Evolutionary conservation across 169 alveolate genomes (phyloP).

Genomic region (Plasmodium gallinaceum): DNA sequence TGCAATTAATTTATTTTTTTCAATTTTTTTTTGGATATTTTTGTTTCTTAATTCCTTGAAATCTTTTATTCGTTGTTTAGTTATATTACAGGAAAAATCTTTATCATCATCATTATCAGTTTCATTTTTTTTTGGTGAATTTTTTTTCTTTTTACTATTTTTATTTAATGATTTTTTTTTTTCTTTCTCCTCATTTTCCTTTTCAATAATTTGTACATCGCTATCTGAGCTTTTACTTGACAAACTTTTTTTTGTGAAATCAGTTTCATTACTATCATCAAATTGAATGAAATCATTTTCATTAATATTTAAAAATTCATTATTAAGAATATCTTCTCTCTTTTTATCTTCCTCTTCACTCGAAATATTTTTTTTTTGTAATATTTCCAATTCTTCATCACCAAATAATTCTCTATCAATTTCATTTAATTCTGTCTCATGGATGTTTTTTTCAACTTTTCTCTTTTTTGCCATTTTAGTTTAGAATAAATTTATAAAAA

Average conservation of each 20-base stretch:
- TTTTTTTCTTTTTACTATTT: slow-evolving; percentile 3
- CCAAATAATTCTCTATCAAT: slow-evolving; percentile 68
- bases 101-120: background rate
- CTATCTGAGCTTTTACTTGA: slow-evolving; percentile 4
- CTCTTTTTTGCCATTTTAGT: slow-evolving; percentile 10
- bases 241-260: background rate
- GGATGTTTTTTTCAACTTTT: background rate
- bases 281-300: slow-evolving; percentile 30
- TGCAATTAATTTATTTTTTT: slow-evolving; percentile 35
- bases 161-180: background rate
- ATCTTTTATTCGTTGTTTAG: background rate
- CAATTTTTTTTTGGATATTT: slow-evolving; percentile 50
- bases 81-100: background rate
- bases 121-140: background rate
- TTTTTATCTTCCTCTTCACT: slow-evolving; percentile 10
- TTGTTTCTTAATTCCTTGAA: slow-evolving; percentile 15
- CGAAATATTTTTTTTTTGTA: slow-evolving; percentile 11
- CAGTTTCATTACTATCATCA: slow-evolving; percentile 19
- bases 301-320: background rate
- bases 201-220: slow-evolving; percentile 41
- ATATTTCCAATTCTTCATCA: slow-evolving; percentile 49
- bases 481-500: background rate
- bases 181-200: background rate
- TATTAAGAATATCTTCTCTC: background rate
- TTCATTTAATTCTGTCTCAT: slow-evolving; percentile 22